phyloP scores from a whole-genome alignment of 1,284 basidiomycete species.

The Malassezia dermatis region DNA sequence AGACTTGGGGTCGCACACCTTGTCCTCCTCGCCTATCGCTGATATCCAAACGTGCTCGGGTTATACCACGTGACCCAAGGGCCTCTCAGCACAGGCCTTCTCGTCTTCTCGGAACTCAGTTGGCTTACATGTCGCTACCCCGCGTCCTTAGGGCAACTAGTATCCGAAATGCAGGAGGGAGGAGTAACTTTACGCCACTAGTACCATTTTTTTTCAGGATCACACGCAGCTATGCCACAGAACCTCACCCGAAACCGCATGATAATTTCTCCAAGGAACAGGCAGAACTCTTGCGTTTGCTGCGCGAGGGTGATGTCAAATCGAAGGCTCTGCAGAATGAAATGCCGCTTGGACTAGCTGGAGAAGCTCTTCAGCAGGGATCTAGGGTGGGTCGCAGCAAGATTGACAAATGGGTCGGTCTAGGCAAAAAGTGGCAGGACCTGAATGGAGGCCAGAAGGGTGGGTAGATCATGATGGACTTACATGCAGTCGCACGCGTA shows the following conservation, averaged over 20 bases:
- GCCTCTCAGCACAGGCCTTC: not conserved
- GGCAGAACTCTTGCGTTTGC: slow-evolving; percentile 7
- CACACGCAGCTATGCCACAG: not conserved
- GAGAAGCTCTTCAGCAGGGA: slow-evolving; percentile 6
- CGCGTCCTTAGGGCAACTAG: not conserved
- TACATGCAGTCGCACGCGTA: slow-evolving; percentile 57
- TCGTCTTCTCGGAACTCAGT: not conserved
- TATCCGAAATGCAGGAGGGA: not conserved
- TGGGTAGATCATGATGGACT: slow-evolving; percentile 49
- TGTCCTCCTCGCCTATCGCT: not conserved
- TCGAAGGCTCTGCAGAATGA: not conserved
- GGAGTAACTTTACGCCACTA: not conserved
- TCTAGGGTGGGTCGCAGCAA: slow-evolving; percentile 4
- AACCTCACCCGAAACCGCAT: not conserved
- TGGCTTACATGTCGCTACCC: not conserved
- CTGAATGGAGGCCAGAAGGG: slow-evolving; percentile 71
- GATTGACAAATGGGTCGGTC: slow-evolving; percentile 24
- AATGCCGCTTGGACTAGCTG: slow-evolving; percentile 7
- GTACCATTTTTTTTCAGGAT: not conserved
- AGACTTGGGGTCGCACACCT: not conserved
- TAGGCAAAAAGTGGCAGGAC: slow-evolving; percentile 60
- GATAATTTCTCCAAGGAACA: slow-evolving; percentile 3
- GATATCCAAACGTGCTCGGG: not conserved
- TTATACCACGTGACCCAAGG: not conserved
- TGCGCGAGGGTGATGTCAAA: not conserved